phyloP scores from a whole-genome alignment of 169 alveolate species.

The Perkinsus marinus region DNA sequence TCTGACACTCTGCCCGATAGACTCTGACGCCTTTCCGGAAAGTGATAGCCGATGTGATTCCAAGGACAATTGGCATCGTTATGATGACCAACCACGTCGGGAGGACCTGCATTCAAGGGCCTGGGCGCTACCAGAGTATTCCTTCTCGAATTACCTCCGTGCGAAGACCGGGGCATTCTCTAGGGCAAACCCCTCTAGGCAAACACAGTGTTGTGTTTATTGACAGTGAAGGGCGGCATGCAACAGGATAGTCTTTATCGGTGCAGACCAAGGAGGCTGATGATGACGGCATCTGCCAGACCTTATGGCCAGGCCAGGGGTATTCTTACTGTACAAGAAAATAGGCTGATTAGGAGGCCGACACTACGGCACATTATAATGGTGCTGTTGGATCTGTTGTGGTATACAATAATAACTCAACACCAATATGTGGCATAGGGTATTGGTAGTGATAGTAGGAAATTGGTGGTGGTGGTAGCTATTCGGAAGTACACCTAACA shows the following conservation, averaged over 20 bases:
- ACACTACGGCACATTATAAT: too few relatives aligned
- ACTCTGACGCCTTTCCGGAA: not conserved
- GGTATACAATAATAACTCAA: too few relatives aligned
- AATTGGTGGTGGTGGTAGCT: too few relatives aligned
- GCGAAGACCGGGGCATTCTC: not conserved
- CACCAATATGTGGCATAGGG: too few relatives aligned
- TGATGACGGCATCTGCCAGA: not conserved
- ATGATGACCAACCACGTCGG: conserved; percentile 17
- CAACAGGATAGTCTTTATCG: not conserved
- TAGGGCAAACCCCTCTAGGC: too few relatives aligned
- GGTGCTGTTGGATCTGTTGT: too few relatives aligned
- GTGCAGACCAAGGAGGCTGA: not conserved
- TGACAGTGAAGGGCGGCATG: not conserved
- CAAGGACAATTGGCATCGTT: not conserved
- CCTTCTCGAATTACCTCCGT: not conserved
- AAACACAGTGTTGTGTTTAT: not conserved
- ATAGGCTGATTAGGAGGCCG: too few relatives aligned
- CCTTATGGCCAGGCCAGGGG: too few relatives aligned
- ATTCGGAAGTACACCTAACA: too few relatives aligned
- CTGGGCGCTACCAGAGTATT: too few relatives aligned
- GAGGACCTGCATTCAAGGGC: not conserved
- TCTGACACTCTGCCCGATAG: not conserved
- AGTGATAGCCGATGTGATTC: not conserved
- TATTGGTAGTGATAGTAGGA: too few relatives aligned
- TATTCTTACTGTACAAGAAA: too few relatives aligned